Evolutionary conservation across 805 yeast genomes (phyloP).

Genomic region (Zygoascus bituminiphila): DNA sequence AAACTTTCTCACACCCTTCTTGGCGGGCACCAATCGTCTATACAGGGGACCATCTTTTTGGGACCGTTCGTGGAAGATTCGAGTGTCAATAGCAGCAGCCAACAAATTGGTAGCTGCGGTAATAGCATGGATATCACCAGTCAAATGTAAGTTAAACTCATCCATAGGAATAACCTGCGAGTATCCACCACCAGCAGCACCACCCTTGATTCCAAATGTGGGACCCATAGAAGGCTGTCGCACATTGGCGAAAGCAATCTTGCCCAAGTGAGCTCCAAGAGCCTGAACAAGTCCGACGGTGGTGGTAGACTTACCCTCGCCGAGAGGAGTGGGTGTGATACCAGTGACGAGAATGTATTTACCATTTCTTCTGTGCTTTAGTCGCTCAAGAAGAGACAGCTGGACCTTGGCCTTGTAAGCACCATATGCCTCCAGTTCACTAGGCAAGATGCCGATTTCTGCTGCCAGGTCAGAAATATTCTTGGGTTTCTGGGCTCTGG

Average conservation of each 20-base stretch:
- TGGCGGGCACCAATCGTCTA: conserved; percentile 77
- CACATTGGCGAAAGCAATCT: conserved; percentile 83
- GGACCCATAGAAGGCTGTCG: conserved; percentile 99
- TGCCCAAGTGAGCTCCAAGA: conserved; percentile 78
- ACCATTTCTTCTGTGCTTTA: conserved; percentile 58
- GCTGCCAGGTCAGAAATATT: conserved; percentile 63
- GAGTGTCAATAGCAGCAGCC: conserved; percentile 94
- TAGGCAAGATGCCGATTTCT: conserved; percentile 71
- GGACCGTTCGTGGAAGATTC: conserved; percentile 90
- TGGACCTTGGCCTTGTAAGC: conserved; percentile 83
- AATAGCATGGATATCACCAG: conserved; percentile 97
- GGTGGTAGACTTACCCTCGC: conserved; percentile 96
- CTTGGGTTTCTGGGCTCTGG: conserved; percentile 84
- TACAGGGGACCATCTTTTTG: conserved; percentile 76
- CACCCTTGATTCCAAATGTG: conserved; percentile 97
- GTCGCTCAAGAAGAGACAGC: conserved; percentile 60
- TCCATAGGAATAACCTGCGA: conserved; percentile 98
- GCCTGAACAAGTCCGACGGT: conserved; percentile 97
- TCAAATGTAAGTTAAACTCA: conserved; percentile 93
- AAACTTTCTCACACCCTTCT: conserved; percentile 71
- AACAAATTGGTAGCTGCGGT: conserved; percentile 87
- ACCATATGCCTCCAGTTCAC: conserved; percentile 84
- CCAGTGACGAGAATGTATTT: conserved; percentile 91
- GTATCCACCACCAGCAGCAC: conserved; percentile 99
- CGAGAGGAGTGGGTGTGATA: conserved; percentile 95